Percentiles rank a stretch among this genome's conserved stretches.
phyloP scores from a whole-genome alignment of 495 filamentous ascomycete species.

The Tuber brumale region DNA sequence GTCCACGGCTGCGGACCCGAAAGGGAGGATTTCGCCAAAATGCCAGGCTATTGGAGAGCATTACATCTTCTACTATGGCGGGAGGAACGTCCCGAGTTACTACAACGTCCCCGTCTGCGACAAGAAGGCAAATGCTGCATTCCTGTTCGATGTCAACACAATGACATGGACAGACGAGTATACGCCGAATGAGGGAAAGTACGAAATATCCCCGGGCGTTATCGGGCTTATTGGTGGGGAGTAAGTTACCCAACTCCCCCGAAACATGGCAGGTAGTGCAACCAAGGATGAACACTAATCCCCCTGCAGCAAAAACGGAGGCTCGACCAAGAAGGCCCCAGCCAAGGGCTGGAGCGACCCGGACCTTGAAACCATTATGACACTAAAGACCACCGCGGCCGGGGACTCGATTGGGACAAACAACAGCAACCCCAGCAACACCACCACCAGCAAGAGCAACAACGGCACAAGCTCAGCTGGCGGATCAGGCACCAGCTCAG shows the following conservation, averaged over 20 bases:
- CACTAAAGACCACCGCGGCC: background rate
- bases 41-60: constrained; percentile 14
- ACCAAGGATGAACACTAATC: background rate
- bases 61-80: constrained; percentile 19
- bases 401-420: background rate
- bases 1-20: background rate
- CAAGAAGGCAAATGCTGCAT: constrained; percentile 5
- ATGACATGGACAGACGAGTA: constrained; percentile 12
- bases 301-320: background rate
- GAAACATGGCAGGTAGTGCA: background rate
- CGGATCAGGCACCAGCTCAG: background rate
- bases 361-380: background rate
- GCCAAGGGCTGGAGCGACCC: constrained; percentile 1
- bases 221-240: background rate
- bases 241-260: background rate
- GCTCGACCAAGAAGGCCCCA: background rate
- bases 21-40: constrained; percentile 1
- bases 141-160: constrained; percentile 18
- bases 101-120: constrained; percentile 10
- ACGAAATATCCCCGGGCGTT: background rate
- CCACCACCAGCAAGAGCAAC: background rate
- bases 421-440: background rate
- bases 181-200: background rate
- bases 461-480: background rate
- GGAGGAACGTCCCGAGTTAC: constrained; percentile 10